Conservation (phyloP, 345 rosid species). For the Hirschfeldia incana region DNA sequence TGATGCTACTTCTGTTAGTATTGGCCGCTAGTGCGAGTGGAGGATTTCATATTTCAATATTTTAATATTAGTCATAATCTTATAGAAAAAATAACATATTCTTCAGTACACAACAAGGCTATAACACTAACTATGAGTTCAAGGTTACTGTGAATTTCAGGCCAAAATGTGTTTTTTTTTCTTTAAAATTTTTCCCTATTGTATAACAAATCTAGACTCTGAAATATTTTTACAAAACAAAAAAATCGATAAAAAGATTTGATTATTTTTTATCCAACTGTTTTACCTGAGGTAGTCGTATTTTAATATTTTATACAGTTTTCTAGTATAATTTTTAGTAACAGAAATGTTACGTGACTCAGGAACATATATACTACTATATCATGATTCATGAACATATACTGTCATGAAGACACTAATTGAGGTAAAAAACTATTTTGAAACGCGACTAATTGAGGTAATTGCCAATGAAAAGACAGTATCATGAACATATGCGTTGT, state of each 20-base stretch:
- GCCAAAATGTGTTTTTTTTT: neutral
- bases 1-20: constrained; percentile 24
- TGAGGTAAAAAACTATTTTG: neutral
- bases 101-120: neutral
- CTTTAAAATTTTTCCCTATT: neutral
- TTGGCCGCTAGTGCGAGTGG: constrained; percentile 27
- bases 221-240: neutral
- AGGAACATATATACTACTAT: no score
- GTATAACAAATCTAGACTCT: neutral
- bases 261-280: neutral
- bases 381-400: neutral
- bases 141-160: neutral
- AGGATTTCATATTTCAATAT: neutral
- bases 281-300: neutral
- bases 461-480: constrained; percentile 3
- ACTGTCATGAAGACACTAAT: neutral
- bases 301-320: neutral
- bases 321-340: neutral
- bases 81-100: neutral
- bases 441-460: neutral
- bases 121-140: neutral
- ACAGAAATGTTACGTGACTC: neutral
- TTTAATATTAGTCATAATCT: neutral
- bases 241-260: neutral
- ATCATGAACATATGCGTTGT: constrained; percentile 16